phyloP scores from a whole-genome alignment of 169 alveolate species.

The Miamiensis avidus region DNA sequence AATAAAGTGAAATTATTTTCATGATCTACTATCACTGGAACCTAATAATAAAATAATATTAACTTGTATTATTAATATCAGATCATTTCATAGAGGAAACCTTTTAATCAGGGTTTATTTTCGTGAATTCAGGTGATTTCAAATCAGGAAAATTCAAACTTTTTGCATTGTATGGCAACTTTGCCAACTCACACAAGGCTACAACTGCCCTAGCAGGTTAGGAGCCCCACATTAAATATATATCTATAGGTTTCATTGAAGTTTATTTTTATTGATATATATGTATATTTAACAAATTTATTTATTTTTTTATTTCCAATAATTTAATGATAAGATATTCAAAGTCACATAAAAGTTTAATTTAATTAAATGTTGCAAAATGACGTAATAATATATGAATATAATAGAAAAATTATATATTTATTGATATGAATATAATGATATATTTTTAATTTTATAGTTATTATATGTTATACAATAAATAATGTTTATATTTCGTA shows the following conservation, averaged over 20 bases:
- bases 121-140: background rate
- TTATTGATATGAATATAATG: too few species aligned
- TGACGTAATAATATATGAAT: background rate
- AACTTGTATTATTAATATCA: background rate
- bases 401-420: background rate
- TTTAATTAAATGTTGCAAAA: background rate
- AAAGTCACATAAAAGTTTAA: too few species aligned
- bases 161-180: background rate
- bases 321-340: too few species aligned
- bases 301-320: too few species aligned
- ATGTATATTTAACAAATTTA: too few species aligned
- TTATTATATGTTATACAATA: too few species aligned
- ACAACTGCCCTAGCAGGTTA: background rate
- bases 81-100: background rate
- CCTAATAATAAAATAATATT: background rate
- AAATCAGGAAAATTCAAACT: background rate
- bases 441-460: too few species aligned
- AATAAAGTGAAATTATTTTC: background rate
- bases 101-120: background rate
- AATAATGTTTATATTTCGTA: too few species aligned
- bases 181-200: background rate
- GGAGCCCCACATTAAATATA: background rate
- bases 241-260: background rate
- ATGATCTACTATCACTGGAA: background rate
- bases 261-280: too few species aligned